Evolutionary conservation across 2,329 filamentous ascomycete species (phyloP).

Genomic region (Stagonosporopsis cucurbitacearum): DNA sequence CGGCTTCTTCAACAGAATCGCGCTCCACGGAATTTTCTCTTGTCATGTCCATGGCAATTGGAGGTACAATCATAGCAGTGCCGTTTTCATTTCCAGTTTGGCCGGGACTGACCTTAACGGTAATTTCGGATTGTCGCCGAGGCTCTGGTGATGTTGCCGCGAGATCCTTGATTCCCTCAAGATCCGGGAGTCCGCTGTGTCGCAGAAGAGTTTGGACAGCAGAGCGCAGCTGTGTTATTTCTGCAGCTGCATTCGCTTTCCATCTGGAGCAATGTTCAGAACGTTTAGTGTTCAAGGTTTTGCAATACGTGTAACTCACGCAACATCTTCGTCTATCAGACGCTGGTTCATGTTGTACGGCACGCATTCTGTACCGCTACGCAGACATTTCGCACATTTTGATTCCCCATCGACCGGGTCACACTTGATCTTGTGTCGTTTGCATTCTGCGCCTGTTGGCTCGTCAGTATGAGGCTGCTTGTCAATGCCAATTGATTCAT

Average conservation of each 20-base stretch:
- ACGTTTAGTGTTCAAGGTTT: background rate
- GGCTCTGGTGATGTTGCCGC: conserved; percentile 20
- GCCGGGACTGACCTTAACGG: conserved; percentile 28
- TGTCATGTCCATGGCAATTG: conserved; percentile 47
- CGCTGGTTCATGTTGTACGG: conserved; percentile 60
- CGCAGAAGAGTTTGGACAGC: conserved; percentile 38
- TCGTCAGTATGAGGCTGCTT: conserved; percentile 3
- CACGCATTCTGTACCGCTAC: conserved; percentile 77
- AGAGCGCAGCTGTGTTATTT: conserved; percentile 35
- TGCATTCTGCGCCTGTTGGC: conserved; percentile 41
- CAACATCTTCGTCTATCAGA: conserved; percentile 41
- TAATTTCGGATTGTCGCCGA: conserved; percentile 13
- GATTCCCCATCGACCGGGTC: conserved; percentile 41
- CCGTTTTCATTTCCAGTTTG: conserved; percentile 37
- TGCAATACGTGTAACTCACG: conserved; percentile 29
- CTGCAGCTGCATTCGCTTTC: conserved; percentile 40
- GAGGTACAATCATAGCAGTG: conserved; percentile 34
- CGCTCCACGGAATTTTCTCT: conserved; percentile 42
- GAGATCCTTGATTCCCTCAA: conserved; percentile 24
- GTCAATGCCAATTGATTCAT: conserved; percentile 11
- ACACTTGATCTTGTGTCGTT: conserved; percentile 46
- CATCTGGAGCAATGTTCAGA: conserved; percentile 27
- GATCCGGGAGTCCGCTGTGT: conserved; percentile 35
- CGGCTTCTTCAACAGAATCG: conserved; percentile 35
- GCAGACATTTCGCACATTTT: conserved; percentile 45